Percentiles rank a stretch among this genome's conserved stretches.
These are phyloP conservation scores for Pneumocystis wakefieldiae DNA, from an alignment of 1,139 yeast species.

Conservation along the genomic window DNA sequence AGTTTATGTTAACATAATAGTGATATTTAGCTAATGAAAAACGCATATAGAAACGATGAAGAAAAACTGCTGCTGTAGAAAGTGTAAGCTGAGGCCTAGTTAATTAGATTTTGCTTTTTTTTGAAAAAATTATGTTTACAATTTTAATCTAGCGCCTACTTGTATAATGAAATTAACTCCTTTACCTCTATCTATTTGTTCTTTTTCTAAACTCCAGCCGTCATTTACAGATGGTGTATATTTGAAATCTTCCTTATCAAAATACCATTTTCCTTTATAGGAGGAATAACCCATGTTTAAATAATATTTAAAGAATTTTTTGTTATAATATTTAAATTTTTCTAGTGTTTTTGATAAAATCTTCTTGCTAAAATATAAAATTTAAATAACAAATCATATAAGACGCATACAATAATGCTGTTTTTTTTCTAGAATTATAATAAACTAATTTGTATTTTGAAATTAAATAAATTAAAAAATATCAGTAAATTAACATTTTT, in stretches of 20 bases:
- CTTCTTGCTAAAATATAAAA: background rate
- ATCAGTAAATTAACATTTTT: background rate
- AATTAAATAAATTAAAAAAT: background rate
- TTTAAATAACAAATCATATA: background rate
- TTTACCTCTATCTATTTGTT: constrained; percentile 31
- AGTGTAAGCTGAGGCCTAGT: constrained; percentile 31
- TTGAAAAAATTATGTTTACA: constrained; percentile 14
- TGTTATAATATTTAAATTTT: background rate
- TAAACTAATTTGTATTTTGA: background rate
- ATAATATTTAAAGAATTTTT: background rate
- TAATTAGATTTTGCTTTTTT: background rate
- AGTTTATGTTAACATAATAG: constrained; percentile 18
- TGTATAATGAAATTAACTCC: constrained; percentile 34
- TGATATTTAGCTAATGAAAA: constrained; percentile 30
- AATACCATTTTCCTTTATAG: constrained; percentile 13
- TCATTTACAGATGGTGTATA: constrained; percentile 21
- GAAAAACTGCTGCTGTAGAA: constrained; percentile 33
- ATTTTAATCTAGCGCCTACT: constrained; percentile 30
- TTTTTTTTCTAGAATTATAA: background rate
- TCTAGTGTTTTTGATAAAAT: background rate
- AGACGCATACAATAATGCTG: background rate
- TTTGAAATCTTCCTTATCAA: constrained; percentile 13
- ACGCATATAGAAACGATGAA: constrained; percentile 39
- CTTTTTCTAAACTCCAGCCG: constrained; percentile 28
- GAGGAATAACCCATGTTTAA: background rate